Evolutionary conservation across 805 yeast genomes (phyloP), one percentile per base, ranked within the genome.

Genomic region (Soucietia sequanensis): DNA sequence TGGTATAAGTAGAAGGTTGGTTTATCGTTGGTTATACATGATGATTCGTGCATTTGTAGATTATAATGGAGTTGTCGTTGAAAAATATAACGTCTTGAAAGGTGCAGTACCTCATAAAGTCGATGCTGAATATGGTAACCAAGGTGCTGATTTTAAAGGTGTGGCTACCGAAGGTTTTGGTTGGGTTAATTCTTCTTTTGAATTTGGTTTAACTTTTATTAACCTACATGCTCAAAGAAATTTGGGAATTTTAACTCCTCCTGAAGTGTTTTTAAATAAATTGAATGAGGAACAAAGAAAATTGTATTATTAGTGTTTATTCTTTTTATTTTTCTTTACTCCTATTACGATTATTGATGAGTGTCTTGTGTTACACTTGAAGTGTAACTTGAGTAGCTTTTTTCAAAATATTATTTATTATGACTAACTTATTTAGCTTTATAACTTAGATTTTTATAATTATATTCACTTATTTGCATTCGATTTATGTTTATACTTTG

Each of bases 151-250:
- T 42, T 86, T 89, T 54, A 84, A 84, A 56, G 96, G 96, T 30
- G 96, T 85, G 27, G 95, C 95, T 0, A 81, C 84, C 6, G 97
- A 93, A 62, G 99, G 99, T 1, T 91, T 91, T 60, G 99, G 98
- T 1, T 91, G 99, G 99, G 96, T 91, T 33, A 91, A 91, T 64
- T 84, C 98, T 5, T 80, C 93, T 48, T 89, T 77, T 59, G 50
- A 83, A 18, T 57, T 84, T 41, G 96, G 96, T 0, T 63, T 88
- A 41, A 71, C 81, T 15, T 76, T 76, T 39, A 63, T 85, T 59
- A 79, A 78, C 43, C 68, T 70, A 33, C 80, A 77, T 44, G 89
- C 90, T 3, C 71, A 71, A 39, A 70, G 95, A 42, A 87, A 90
- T 1, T 66, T 89, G 41, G 96, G 95, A 0, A 75, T 90, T 3